Evolutionary conservation across 352 stramenopile genomes (phyloP), one percentile per base, ranked within the genome.

Genomic region (Pythium guiyangense): DNA sequence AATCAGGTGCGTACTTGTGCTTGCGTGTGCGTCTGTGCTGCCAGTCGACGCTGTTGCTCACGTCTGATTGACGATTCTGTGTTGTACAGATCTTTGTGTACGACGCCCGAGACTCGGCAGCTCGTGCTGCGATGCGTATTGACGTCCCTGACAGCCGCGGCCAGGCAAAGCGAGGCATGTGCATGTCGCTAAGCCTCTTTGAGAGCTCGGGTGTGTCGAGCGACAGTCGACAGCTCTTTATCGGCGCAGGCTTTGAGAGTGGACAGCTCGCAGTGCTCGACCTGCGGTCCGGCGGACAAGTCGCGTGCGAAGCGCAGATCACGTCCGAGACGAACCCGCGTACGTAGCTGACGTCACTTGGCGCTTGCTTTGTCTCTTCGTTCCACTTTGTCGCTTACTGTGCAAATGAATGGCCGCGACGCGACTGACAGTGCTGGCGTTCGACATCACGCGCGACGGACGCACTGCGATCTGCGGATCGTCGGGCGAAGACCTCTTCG

Each of bases 221-320:
- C 5, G 50, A 64, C 51, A 60, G 52, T 39, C 20, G 15, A 37
- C 50, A 27, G 56, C 62, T 68, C 6, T 90, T 78, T 56, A 70
- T 91, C 40, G 77, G 63, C 6, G 76, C 71, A 17, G 82, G 81
- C 10, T 91, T 82, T 54, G 84, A 94, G 73, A 77, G 82, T 49
- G 84, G 84, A 5, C 70, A 82, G 58, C 67, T 94, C 40, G 67
- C 68, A n/a, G 52, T 90, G 18, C 52, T 91, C 34, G 84, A 94
- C 49, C 59, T 90, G 48, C 78, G 82, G 10, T 55, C 67, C 1
- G 70, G 71, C 6, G 71, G 76, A 0, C 84, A 84, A 49, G 52
- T 77, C 15, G 71, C 69, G 1, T 73, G 66, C 31, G 77, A 92
- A 67, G 66, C 63, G 17, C 73, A 73, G 49, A 67, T 90, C 49